Percentiles rank a stretch among this genome's conserved stretches.
Evolutionary conservation across 129 eudicot species (phyloP).

Genomic region (Lonicera japonica): DNA sequence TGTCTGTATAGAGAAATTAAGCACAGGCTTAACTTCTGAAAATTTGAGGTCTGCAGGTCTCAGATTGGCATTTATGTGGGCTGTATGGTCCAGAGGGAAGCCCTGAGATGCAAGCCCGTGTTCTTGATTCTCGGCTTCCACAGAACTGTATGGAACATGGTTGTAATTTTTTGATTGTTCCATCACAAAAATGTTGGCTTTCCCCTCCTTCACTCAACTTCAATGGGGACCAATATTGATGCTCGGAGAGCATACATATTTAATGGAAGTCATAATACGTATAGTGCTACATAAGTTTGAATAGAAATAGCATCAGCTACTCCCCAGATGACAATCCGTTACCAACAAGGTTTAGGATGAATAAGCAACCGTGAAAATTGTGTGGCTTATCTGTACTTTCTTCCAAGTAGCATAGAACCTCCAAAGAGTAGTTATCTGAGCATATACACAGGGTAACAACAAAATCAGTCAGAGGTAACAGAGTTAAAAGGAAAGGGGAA

Average conservation of each 20-base stretch:
- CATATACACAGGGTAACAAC: background rate
- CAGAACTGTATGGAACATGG: constrained; percentile 29
- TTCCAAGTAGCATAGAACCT: background rate
- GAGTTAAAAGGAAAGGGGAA: background rate
- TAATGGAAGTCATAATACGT: constrained; percentile 15
- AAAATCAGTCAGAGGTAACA: background rate
- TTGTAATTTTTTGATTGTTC: constrained; percentile 51
- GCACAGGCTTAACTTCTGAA: constrained; percentile 55
- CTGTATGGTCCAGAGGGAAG: constrained; percentile 29
- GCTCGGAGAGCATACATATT: constrained; percentile 26
- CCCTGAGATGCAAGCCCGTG: constrained; percentile 52
- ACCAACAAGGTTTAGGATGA: background rate
- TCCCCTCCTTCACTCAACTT: constrained; percentile 11
- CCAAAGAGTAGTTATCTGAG: background rate
- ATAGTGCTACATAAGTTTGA: too few species aligned
- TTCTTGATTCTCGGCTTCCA: constrained; percentile 35
- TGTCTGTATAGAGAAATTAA: constrained; percentile 80
- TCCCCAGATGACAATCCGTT: too few species aligned
- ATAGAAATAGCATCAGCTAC: too few species aligned
- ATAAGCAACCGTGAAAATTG: background rate
- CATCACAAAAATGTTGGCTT: constrained; percentile 29
- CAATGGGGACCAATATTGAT: constrained; percentile 21
- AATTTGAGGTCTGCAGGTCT: constrained; percentile 32
- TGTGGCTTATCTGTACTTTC: background rate
- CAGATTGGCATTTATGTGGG: constrained; percentile 30